Base-by-base conservation (phyloP, 768 basidiomycete genomes). In the Suillus sp. region DNA sequence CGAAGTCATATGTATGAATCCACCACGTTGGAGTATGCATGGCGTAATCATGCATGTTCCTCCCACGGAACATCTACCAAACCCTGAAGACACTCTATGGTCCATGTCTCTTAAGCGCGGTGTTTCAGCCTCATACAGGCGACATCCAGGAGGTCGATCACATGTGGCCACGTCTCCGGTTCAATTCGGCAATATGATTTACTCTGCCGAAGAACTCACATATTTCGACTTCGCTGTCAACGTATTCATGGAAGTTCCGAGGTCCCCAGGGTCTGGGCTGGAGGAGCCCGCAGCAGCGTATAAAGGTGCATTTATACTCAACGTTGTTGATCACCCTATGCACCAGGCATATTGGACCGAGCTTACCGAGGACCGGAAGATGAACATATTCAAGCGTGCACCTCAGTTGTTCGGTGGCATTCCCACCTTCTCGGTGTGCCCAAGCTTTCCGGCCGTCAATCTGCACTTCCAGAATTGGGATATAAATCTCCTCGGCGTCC, bases 281-380 rank as follows among this genome's bases (percentile, higher is more conserved):
- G 11, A 40, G 8, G 35, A 62, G 22, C 60, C 64, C 43, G 10
- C 0, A 65, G 67, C 51, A 1, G 47, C 70, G 53, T 74, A 75
- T 50, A 5, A 74, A n/a, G 74, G 72, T 60, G 67, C 69, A n/a
- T 74, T 58, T 54, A 48, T 75, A 4, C 42, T 75, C 1, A 57
- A 65, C 22, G 9, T 35, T 8, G 16, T 62, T 20, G 34, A 43
- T 20, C 0, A 20, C 0, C 56, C 40, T 2, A 56, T 72, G 30
- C 1, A 4, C 11, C 45, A 1, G 34, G 0, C 14, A 9, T 0
- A 9, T 7, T 74, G 71, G 71, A 5, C 6, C 22, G 16, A 47
- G 10, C 7, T 71, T 59, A 22, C 60, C 4, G 59, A 70, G 20
- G 16, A 58, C 5, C 42, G 48, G 34, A 64, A 55, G 32, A 62